phyloP scores from a whole-genome alignment of 495 filamentous ascomycete species.

The Letharia columbiana region DNA sequence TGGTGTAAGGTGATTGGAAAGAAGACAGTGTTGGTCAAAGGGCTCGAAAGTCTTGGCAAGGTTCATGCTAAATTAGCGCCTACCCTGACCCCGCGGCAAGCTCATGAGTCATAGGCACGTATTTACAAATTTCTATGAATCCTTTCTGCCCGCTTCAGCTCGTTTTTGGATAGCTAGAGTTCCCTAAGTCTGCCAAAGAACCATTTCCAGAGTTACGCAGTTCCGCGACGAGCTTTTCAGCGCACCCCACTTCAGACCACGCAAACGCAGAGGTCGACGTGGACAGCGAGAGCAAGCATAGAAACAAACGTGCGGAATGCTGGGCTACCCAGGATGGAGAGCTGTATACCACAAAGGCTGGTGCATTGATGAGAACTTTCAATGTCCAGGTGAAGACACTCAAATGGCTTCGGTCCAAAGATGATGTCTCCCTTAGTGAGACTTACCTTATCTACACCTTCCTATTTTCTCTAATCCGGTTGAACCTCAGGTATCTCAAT shows the following conservation, averaged over 20 bases:
- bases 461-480: too few relatives aligned
- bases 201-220: neutral
- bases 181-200: neutral
- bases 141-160: too few relatives aligned
- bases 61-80: constrained; percentile 4
- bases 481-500: neutral
- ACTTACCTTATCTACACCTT: neutral
- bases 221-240: neutral
- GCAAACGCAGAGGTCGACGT: neutral
- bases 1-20: neutral
- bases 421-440: neutral
- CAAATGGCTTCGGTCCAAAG: constrained; percentile 2
- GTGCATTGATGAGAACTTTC: neutral
- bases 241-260: constrained; percentile 5
- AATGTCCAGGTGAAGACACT: constrained; percentile 4
- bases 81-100: neutral
- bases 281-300: neutral
- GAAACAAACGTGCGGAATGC: too few relatives aligned
- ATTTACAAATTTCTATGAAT: too few relatives aligned
- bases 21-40: constrained; percentile 1
- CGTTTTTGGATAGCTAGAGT: neutral
- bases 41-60: constrained; percentile 2
- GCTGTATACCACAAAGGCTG: neutral
- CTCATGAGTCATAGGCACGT: neutral
- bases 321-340: too few relatives aligned